Conservation (phyloP, 1,284 basidiomycete species). For the Boletus albobrunnescens region DNA sequence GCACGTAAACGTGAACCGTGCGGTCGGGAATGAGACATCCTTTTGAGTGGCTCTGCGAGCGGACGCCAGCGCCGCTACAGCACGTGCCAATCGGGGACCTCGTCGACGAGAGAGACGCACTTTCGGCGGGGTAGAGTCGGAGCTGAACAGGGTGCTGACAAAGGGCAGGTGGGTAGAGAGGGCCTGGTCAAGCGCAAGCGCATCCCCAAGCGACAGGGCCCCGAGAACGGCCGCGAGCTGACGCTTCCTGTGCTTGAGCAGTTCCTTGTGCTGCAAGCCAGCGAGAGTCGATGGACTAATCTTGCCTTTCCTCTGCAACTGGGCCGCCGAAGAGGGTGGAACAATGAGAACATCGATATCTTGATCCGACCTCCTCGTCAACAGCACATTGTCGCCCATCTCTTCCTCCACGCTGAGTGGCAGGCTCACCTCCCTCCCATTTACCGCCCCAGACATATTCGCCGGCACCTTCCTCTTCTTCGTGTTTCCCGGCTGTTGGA, state of each 20-base stretch:
- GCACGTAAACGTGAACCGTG: slow-evolving; percentile 56
- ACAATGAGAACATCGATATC: slow-evolving; percentile 20
- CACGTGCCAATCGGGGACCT: slow-evolving; percentile 42
- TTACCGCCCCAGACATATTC: slow-evolving; percentile 39
- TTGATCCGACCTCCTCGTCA: slow-evolving; percentile 19
- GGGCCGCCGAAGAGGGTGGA: slow-evolving; percentile 19
- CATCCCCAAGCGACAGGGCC: slow-evolving; percentile 57
- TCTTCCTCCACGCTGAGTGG: slow-evolving; percentile 29
- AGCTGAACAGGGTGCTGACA: slow-evolving; percentile 28
- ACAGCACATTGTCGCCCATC: slow-evolving; percentile 10
- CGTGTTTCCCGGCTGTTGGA: slow-evolving; percentile 73
- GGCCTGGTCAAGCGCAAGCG: slow-evolving; percentile 70
- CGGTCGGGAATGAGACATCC: slow-evolving; percentile 42
- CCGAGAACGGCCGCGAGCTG: slow-evolving; percentile 66
- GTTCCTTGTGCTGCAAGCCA: slow-evolving; percentile 70
- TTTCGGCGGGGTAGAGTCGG: slow-evolving; percentile 33
- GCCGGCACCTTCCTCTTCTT: slow-evolving; percentile 81
- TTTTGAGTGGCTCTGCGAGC: slow-evolving; percentile 24
- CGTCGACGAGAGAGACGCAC: slow-evolving; percentile 35
- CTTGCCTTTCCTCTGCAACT: slow-evolving; percentile 42
- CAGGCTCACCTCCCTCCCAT: slow-evolving; percentile 30
- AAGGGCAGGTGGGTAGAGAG: slow-evolving; percentile 61
- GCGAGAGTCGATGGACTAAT: slow-evolving; percentile 59
- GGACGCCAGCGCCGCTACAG: slow-evolving; percentile 29
- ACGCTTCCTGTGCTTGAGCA: slow-evolving; percentile 60